phyloP scores from a whole-genome alignment of 352 stramenopile genomes.

The Globisporangium irregulare region DNA sequence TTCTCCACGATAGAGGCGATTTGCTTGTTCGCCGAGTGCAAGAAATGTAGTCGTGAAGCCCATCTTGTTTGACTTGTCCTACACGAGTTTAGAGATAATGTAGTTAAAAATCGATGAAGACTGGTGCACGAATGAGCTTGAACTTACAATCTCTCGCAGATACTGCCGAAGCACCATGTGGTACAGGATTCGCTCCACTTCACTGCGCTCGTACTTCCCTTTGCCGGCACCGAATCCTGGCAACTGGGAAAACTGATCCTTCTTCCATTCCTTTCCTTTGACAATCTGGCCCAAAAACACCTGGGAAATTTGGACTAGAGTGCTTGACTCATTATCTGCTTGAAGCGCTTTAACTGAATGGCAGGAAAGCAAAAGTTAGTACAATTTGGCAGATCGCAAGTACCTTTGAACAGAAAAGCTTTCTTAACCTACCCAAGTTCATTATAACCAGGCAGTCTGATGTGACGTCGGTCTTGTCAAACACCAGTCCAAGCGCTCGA shows the following conservation, averaged over 20 bases:
- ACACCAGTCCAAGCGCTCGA: conserved; percentile 51
- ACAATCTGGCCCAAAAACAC: conserved; percentile 60
- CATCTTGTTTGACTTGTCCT: conserved; percentile 81
- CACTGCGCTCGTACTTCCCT: conserved; percentile 65
- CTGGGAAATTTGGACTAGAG: conserved; percentile 73
- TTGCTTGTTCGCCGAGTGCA: conserved; percentile 47
- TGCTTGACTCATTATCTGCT: conserved; percentile 53
- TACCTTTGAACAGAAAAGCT: not conserved
- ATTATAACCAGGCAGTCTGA: conserved; percentile 62
- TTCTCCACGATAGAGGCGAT: conserved; percentile 57
- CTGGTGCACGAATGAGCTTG: too few species aligned
- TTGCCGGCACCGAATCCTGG: conserved; percentile 68
- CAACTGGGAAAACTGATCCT: conserved; percentile 55
- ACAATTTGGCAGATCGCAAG: not conserved
- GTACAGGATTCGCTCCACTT: conserved; percentile 84
- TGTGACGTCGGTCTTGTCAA: conserved; percentile 78
- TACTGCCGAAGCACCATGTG: conserved; percentile 88
- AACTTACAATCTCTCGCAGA: conserved; percentile 57
- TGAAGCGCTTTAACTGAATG: conserved; percentile 58
- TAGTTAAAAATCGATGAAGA: not conserved
- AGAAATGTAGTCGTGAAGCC: conserved; percentile 85
- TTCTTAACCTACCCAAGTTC: conserved; percentile 49
- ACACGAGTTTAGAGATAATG: not conserved
- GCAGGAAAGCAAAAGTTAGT: not conserved
- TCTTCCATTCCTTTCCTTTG: conserved; percentile 76